A percentile compares a stretch with the other conserved stretches of the same genome.
Evolutionary conservation across 106 monocot genomes (phyloP).

Genomic region (Phalaenopsis aphrodite): DNA sequence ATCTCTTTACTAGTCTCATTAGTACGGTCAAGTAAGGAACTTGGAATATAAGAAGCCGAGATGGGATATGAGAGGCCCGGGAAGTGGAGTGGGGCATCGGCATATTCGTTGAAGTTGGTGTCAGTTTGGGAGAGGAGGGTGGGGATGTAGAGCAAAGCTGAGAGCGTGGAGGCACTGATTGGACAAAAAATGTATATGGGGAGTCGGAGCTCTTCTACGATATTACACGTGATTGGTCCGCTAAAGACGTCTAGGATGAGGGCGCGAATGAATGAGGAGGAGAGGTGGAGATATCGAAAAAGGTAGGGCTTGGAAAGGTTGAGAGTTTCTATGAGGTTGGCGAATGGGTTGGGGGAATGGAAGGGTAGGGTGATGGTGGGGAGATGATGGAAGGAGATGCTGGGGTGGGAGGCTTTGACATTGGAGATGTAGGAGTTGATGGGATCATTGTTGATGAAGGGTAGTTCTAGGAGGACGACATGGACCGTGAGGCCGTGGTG

Average conservation of each 20-base stretch:
- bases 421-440: not conserved
- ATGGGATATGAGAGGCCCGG: slow-evolving; percentile 22
- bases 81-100: slow-evolving; percentile 7
- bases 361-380: not conserved
- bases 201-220: slow-evolving; percentile 1
- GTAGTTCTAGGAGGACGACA: not conserved
- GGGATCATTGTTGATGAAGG: not conserved
- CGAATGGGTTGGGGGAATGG: not conserved
- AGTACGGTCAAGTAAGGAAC: slow-evolving; percentile 8
- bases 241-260: slow-evolving; percentile 8
- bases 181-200: not conserved
- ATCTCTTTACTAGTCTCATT: slow-evolving; percentile 2
- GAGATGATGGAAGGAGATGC: slow-evolving; percentile 15
- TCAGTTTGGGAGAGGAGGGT: not conserved
- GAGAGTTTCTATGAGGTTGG: not conserved
- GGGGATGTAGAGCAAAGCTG: not conserved
- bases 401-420: slow-evolving; percentile 3
- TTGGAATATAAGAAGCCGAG: slow-evolving; percentile 19
- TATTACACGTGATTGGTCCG: not conserved
- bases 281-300: not conserved
- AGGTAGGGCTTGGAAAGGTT: not conserved
- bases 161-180: not conserved
- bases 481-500: not conserved
- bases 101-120: slow-evolving; percentile 20
- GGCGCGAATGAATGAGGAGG: slow-evolving; percentile 1